Base-by-base conservation (phyloP, 345 rosid species). In the Bruguiera gymnorhiza region DNA sequence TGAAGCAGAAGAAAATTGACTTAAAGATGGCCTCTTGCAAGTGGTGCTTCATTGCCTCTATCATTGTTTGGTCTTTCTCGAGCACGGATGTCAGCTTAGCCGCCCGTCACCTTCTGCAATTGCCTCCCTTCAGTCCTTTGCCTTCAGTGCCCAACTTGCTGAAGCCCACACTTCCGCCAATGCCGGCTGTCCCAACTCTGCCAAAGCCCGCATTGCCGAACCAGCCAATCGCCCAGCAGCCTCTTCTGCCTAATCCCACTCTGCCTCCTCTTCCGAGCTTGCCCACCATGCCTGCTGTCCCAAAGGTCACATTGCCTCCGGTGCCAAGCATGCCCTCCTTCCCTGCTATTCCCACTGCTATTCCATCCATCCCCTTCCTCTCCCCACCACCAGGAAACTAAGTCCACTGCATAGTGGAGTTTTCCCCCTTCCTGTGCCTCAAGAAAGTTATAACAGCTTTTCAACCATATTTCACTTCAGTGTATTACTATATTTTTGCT, bases 321-420 rank as follows among this genome's bases (percentile, higher is more conserved):
- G 20, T 71, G 30, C 79, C 78, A 60, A 72, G 65, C 70, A 27
- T 36, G 68, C 69, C 74, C 27, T 54, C 58, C 23, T 34, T 23
- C 39, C 55, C 53, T 24, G 36, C 63, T 3, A 1, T 66, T 31
- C 72, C 70, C 2, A 68, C 48, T 31, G 43, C 64, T 8, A 55
- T 68, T 11, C 39, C 78, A 6, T 26, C 62, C 27, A 52, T 68
- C 15, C 73, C 73, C 8, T 74, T 63, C 56, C 55, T 69, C 27
- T 6, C 73, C 51, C 64, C 70, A 21, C 82, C 79, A 10, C 69
- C 65, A 1, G 32, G 29, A 26, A 29, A 34, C 50, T 27, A 43
- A 30, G 16, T 53, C 62, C 50, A 43, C 5, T 43, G 5, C 6
- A 39, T 27, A n/a, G 27, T 51, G 50, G 50, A 43, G 50, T 11